Conservation (phyloP, 2,329 filamentous ascomycete genomes). For the Trichoderma asperellum region DNA sequence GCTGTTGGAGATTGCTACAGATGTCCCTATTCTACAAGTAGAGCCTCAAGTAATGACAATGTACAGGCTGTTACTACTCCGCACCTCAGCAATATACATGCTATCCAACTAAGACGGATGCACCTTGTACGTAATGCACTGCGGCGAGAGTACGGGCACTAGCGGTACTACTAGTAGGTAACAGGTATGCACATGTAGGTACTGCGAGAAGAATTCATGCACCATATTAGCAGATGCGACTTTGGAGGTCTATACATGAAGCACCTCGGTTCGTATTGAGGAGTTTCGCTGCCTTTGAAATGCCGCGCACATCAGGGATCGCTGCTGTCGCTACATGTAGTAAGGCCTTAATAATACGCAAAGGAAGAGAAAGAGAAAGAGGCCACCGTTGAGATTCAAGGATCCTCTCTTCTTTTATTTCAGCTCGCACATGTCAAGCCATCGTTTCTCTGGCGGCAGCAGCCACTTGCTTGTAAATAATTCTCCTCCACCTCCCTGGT, state of each 20-base stretch:
- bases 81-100: background rate
- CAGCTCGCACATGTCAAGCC: background rate
- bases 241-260: background rate
- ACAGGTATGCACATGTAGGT: background rate
- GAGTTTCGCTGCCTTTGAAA: background rate
- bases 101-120: background rate
- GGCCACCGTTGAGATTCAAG: background rate
- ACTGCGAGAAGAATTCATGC: constrained; percentile 3
- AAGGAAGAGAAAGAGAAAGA: background rate
- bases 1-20: constrained; percentile 6
- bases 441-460: background rate
- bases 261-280: constrained; percentile 8
- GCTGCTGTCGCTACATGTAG: background rate
- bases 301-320: background rate
- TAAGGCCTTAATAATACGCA: background rate
- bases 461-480: background rate
- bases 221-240: constrained; percentile 8
- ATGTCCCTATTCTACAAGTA: constrained; percentile 2
- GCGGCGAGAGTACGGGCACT: background rate
- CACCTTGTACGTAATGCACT: constrained; percentile 2
- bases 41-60: background rate
- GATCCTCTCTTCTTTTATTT: background rate
- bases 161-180: background rate
- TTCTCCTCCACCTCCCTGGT: constrained; percentile 16
- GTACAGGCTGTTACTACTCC: background rate